These are phyloP conservation scores for Colletotrichum brevisporum DNA, from an alignment of 2,329 filamentous ascomycete species.

Conservation along the genomic window DNA sequence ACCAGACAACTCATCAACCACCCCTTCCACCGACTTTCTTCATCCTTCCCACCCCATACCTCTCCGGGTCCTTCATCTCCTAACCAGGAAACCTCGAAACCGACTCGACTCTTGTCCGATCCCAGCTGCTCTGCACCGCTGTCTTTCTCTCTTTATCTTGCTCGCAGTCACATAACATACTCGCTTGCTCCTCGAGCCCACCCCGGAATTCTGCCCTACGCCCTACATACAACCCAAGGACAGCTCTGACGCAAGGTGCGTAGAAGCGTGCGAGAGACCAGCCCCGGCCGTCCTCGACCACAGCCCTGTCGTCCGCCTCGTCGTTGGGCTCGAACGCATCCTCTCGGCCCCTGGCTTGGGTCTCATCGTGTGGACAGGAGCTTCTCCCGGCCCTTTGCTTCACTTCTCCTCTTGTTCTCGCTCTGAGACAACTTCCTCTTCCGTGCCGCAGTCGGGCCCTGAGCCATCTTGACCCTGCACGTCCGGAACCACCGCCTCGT, in stretches of 20 bases:
- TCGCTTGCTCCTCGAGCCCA: constrained; percentile 26
- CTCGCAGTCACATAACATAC: constrained; percentile 20
- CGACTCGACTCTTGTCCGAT: constrained; percentile 23
- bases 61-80: constrained; percentile 31
- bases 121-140: constrained; percentile 5
- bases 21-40: constrained; percentile 43
- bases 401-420: constrained; percentile 28
- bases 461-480: constrained; percentile 22
- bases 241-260: constrained; percentile 30
- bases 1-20: constrained; percentile 38
- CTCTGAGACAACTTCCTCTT: constrained; percentile 29
- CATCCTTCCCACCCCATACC: constrained; percentile 33
- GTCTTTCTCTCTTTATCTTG: constrained; percentile 8
- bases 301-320: constrained; percentile 55
- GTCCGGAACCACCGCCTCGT: constrained; percentile 15
- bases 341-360: constrained; percentile 50
- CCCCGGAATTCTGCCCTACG: constrained; percentile 41
- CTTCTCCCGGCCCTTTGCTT: constrained; percentile 43
- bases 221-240: constrained; percentile 38
- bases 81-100: constrained; percentile 25
- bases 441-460: constrained; percentile 6
- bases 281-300: constrained; percentile 45
- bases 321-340: constrained; percentile 71
- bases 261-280: constrained; percentile 25
- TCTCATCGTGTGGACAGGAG: constrained; percentile 50